Percentiles rank a stretch among this genome's conserved stretches.
These are phyloP conservation scores for Violaceomyces palustris DNA, from an alignment of 1,284 basidiomycete genomes.

Conservation along the genomic window DNA sequence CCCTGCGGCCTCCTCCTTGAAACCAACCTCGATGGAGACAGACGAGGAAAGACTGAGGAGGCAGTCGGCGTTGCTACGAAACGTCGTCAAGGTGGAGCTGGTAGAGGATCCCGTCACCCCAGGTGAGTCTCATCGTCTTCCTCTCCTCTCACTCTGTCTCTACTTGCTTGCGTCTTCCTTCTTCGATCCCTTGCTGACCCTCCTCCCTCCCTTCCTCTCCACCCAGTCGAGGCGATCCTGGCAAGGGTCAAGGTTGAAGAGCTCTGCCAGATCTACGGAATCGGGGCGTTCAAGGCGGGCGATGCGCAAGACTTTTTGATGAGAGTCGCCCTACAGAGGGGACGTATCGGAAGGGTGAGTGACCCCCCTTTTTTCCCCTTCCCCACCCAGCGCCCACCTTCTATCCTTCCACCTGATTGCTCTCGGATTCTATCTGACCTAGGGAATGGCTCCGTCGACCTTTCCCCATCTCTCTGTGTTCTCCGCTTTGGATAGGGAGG, in stretches of 20 bases:
- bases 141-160: no score
- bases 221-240: constrained; percentile 46
- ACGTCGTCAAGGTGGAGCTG: constrained; percentile 86
- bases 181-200: no score
- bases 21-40: constrained; percentile 60
- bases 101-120: constrained; percentile 82
- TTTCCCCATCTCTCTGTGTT: not conserved
- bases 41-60: constrained; percentile 16
- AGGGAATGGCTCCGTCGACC: no score
- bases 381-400: no score
- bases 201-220: no score
- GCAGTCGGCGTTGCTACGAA: constrained; percentile 60
- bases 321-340: constrained; percentile 80
- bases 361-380: no score
- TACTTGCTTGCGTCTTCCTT: no score
- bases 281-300: constrained; percentile 54
- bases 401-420: no score
- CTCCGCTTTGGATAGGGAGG: constrained; percentile 68
- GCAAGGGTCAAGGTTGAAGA: constrained; percentile 31
- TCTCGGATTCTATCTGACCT: no score
- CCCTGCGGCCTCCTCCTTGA: constrained; percentile 47
- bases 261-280: constrained; percentile 35
- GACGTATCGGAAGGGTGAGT: constrained; percentile 54
- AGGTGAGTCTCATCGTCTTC: no score
- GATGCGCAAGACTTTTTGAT: constrained; percentile 77